Evolutionary conservation across 495 filamentous ascomycete species (phyloP), one percentile per base, ranked within the genome.

Genomic region (Aspergillus baeticus): DNA sequence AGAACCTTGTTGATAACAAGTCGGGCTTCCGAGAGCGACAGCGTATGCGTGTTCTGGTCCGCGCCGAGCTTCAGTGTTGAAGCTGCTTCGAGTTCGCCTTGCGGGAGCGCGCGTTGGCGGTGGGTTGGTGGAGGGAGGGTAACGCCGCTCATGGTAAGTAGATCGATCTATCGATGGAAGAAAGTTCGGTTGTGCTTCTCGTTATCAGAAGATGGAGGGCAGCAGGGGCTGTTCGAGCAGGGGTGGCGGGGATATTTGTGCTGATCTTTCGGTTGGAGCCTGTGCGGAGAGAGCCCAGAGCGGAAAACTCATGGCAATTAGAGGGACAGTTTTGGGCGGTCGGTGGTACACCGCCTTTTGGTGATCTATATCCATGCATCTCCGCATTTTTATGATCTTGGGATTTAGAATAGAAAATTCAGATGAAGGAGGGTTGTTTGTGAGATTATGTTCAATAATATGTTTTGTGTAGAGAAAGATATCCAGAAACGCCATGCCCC

Each of bases 11-110:
- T 90, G 60, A 98, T 90, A 61, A 97, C 85, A 34, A 96, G 81
- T 56, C 90, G 82, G n/a, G 93, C 92, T 67, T 96, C 94, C 11
- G 88, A 92, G 29, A 96, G 78, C 31, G 90, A 93, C 50, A 98
- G 79, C 2, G 89, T 89, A 61, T 92, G 90, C 34, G 92, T 90
- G 66, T 90, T 79, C 60, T 91, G 82, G 73, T 98, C 96, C 62
- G 96, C 93, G 71, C 94, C 94, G 23, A 98, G 89, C 63, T 84
- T 86, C 52, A 97, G 84, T 34, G 87, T 84, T 5, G 84, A 80
- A 35, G 84, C 83, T 4, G 92, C 92, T 77, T 97, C 93, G 73
- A 97, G 92, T 63, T 96, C 89, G 65, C 88, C 90, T 48, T 88
- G 79, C 8, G 88, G 82, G 15, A 84, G 69, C 52, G 86, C 81